Evolutionary conservation across 2,329 filamentous ascomycete species (phyloP).

Genomic region (Ceratocystis cacaofunesta): DNA sequence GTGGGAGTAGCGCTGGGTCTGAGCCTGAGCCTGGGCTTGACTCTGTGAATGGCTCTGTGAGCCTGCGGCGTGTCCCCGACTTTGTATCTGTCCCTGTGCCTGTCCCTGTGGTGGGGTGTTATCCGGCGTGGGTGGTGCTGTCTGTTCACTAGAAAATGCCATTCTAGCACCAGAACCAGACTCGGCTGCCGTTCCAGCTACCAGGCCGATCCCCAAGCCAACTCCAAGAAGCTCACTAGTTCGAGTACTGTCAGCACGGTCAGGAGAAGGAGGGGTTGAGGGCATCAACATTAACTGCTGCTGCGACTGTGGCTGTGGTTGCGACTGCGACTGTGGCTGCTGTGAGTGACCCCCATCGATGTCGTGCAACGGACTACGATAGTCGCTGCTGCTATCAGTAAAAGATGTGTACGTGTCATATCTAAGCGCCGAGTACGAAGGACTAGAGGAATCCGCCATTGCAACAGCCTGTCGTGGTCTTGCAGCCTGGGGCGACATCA

Average conservation of each 20-base stretch:
- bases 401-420: neutral
- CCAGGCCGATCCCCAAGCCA: constrained; percentile 7
- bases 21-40: neutral
- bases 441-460: neutral
- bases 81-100: neutral
- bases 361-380: neutral
- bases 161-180: neutral
- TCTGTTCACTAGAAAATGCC: constrained; percentile 4
- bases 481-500: neutral
- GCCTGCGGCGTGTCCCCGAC: neutral
- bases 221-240: neutral
- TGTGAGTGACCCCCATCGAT: neutral
- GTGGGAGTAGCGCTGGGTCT: constrained; percentile 2
- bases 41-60: neutral
- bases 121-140: constrained; percentile 8
- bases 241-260: neutral
- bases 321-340: neutral
- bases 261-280: neutral
- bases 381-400: neutral
- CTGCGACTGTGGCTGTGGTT: neutral
- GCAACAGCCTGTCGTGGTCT: neutral
- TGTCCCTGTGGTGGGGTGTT: constrained; percentile 10
- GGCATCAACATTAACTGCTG: neutral
- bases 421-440: neutral
- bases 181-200: neutral